These are phyloP conservation scores for Pyrenophora teres DNA, from an alignment of 2,329 filamentous ascomycete genomes.

Conservation along the genomic window DNA sequence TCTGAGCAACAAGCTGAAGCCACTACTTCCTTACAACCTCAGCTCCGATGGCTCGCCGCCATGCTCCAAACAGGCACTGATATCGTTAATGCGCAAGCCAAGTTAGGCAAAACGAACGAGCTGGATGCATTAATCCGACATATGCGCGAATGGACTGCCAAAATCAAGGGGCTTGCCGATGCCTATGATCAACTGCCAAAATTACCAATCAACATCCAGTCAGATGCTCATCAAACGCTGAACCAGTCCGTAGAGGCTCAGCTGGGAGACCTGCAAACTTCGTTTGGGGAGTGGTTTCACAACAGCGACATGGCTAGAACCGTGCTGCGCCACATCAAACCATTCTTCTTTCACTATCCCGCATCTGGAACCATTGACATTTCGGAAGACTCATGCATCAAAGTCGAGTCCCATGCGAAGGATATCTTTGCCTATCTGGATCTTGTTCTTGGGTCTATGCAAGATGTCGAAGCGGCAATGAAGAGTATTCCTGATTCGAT, in stretches of 20 bases:
- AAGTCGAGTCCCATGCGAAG: conserved; percentile 57
- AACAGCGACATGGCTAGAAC: conserved; percentile 32
- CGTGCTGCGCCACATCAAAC: conserved; percentile 64
- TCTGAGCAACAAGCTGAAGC: conserved; percentile 16
- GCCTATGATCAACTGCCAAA: conserved; percentile 25
- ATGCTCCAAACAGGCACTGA: conserved; percentile 67
- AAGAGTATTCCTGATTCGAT: conserved; percentile 61
- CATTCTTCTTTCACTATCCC: conserved; percentile 59
- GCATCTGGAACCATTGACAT: neutral
- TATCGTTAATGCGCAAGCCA: conserved; percentile 69
- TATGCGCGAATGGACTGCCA: conserved; percentile 33
- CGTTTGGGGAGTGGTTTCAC: conserved; percentile 26
- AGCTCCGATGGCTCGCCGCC: conserved; percentile 66
- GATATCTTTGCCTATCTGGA: conserved; percentile 70
- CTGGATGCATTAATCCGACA: conserved; percentile 29
- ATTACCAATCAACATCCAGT: conserved; percentile 36
- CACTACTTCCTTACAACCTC: conserved; percentile 20
- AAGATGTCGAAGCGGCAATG: conserved; percentile 67
- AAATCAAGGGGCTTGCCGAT: conserved; percentile 23
- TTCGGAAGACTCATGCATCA: conserved; percentile 11
- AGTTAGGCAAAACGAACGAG: conserved; percentile 58
- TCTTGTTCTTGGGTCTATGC: conserved; percentile 76
- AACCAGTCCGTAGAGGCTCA: conserved; percentile 20
- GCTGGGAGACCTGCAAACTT: conserved; percentile 18
- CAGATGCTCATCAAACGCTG: conserved; percentile 20